Conservation (phyloP, 2,329 filamentous ascomycete genomes). For the Colletotrichum salicis region DNA sequence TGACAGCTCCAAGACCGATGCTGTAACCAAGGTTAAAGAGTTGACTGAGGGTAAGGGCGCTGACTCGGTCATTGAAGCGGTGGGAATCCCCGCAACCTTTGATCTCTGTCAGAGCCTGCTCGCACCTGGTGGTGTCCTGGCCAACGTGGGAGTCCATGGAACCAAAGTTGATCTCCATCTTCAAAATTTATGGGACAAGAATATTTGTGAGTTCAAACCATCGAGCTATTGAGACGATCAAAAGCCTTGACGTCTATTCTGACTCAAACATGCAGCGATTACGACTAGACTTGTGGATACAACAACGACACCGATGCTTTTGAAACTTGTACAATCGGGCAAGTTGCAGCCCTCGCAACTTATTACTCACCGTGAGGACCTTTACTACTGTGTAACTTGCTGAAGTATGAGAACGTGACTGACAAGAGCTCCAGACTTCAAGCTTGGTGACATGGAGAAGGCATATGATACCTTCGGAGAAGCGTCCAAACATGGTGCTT, state of each 20-base stretch:
- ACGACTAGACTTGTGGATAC: constrained; percentile 60
- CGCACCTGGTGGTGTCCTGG: constrained; percentile 62
- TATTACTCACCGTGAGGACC: constrained; percentile 56
- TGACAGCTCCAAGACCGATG: constrained; percentile 49
- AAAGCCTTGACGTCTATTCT: not conserved
- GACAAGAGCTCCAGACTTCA: constrained; percentile 45
- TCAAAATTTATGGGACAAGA: constrained; percentile 64
- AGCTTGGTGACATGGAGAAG: constrained; percentile 53
- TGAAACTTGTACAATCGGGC: constrained; percentile 55
- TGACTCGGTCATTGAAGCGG: constrained; percentile 68
- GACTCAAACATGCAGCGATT: constrained; percentile 46
- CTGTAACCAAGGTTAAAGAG: constrained; percentile 50
- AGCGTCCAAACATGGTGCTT: constrained; percentile 52
- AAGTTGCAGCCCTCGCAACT: constrained; percentile 54
- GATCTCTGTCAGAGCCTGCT: constrained; percentile 64
- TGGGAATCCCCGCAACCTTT: constrained; percentile 64
- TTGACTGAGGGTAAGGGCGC: constrained; percentile 63
- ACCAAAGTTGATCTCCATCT: constrained; percentile 62
- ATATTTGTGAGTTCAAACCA: constrained; percentile 55
- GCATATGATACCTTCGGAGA: constrained; percentile 56
- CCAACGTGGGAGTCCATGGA: constrained; percentile 69
- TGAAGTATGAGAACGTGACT: not conserved
- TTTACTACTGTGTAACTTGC: not conserved
- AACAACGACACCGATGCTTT: constrained; percentile 58
- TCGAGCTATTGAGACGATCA: not conserved